Conservation (phyloP, 2,329 filamentous ascomycete species). For the Neofusicoccum laricinum region DNA sequence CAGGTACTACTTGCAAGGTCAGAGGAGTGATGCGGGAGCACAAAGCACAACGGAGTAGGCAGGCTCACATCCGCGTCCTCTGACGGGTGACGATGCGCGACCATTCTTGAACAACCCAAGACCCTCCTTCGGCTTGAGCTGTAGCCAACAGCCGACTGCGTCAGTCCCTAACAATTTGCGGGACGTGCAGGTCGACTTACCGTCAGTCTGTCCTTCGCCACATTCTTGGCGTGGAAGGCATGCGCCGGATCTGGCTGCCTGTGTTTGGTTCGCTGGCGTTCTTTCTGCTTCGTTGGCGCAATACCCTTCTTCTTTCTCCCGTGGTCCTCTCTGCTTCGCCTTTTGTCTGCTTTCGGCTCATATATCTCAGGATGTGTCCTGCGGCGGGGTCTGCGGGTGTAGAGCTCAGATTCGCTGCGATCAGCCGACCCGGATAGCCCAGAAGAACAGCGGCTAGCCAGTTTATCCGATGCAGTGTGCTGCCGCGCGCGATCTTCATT, state of each 20-base stretch:
- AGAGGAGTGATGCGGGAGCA: constrained; percentile 21
- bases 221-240: constrained; percentile 45
- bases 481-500: constrained; percentile 8
- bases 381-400: constrained; percentile 44
- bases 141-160: constrained; percentile 26
- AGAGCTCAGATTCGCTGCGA: constrained; percentile 24
- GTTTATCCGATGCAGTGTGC: constrained; percentile 12
- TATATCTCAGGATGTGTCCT: constrained; percentile 49
- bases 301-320: constrained; percentile 23
- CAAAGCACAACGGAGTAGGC: constrained; percentile 22
- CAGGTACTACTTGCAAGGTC: constrained; percentile 42
- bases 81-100: constrained; percentile 44
- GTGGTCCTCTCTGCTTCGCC: constrained; percentile 22
- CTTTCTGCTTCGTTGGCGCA: constrained; percentile 27
- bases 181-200: constrained; percentile 29
- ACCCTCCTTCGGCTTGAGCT: constrained; percentile 43
- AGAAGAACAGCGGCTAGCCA: constrained; percentile 10
- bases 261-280: constrained; percentile 35
- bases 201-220: constrained; percentile 45
- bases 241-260: constrained; percentile 38
- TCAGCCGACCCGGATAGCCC: constrained; percentile 15
- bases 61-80: constrained; percentile 39
- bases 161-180: constrained; percentile 7
- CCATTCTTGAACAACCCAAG: constrained; percentile 50
- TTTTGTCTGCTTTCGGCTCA: constrained; percentile 32